Base-by-base conservation (phyloP, 257 asterid genomes). In the Leonotis leonurus region DNA sequence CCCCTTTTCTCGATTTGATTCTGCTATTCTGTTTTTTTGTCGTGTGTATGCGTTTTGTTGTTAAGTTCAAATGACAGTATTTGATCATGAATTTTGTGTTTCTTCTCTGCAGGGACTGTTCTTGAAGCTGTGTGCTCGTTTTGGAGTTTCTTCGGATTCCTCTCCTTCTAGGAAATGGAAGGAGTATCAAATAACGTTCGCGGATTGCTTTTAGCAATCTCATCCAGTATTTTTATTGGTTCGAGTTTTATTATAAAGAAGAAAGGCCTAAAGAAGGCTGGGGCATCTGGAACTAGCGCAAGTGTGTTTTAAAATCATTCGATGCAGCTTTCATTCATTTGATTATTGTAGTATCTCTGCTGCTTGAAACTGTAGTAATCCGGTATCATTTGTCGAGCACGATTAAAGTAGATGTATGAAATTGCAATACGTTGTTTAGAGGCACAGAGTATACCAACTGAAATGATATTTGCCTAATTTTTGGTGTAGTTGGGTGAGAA, bases 221-320 rank as follows among this genome's bases (percentile, higher is more conserved):
- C 74, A 29, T 82, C 88, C 0, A 82, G 88, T 54, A 12, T 82
- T 14, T 82, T 76, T 53, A 82, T 82, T 9, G 85, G 88, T 14
- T 82, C 80, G 6, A 82, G 88, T 69, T 82, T 78, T 76, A 76
- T 82, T 68, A 71, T 82, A 30, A 82, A 82, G 85, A 82, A 82
- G 55, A 76, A 60, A 30, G 83, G 85, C 32, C 77, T 82, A 6
- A 50, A 58, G 48, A 74, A 41, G 61, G 82, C 87, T 1, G 80
- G 77, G 17, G 75, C 75, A 17, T 18, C 69, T 6, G 85, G 83
- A 49, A 68, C 77, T 40, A 69, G 88, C 73, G 85, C 85, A 69
- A 60, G 88, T 81, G n/a, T n/a, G n/a, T n/a, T n/a, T n/a, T n/a
- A n/a, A n/a, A 36, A 22, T 13, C 49, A 3, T 20, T n/a, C n/a